Evolutionary conservation across 306 rosid genomes (phyloP).

Genomic region (Begonia peltatifolia): DNA sequence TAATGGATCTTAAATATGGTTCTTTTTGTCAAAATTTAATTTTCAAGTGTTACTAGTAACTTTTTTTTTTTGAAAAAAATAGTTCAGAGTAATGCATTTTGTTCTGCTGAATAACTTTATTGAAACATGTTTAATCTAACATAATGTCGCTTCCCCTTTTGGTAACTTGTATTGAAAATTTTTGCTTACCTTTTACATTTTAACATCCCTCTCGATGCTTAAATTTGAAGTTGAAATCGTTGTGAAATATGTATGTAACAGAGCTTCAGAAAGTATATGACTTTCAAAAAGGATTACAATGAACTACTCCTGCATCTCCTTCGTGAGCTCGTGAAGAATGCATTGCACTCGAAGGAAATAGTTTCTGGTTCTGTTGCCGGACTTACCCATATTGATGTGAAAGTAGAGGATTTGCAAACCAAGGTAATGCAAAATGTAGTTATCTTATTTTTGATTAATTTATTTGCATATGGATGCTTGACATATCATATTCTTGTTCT

Average conservation of each 20-base stretch:
- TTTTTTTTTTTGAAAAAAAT: too few species aligned
- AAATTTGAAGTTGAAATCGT: background rate
- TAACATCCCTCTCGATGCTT: too few species aligned
- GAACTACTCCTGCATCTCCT: conserved; percentile 61
- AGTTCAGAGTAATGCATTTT: too few species aligned
- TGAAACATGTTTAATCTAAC: too few species aligned
- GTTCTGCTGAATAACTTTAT: too few species aligned
- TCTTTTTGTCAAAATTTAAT: too few species aligned
- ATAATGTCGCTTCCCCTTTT: too few species aligned
- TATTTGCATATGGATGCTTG: background rate
- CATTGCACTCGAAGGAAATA: conserved; percentile 66
- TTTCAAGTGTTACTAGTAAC: too few species aligned
- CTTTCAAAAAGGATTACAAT: conserved; percentile 87
- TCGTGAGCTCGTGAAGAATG: conserved; percentile 71
- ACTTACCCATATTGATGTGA: conserved; percentile 49
- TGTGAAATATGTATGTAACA: conserved; percentile 15
- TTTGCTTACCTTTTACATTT: too few species aligned
- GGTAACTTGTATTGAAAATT: too few species aligned
- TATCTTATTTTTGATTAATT: background rate
- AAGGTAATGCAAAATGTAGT: conserved; percentile 29
- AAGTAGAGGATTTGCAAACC: conserved; percentile 53
- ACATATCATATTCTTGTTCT: background rate
- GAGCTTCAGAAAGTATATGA: conserved; percentile 84
- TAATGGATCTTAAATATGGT: too few species aligned
- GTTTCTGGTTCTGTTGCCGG: conserved; percentile 51